Evolutionary conservation across 768 basidiomycete species (phyloP).

Genomic region (Phlegmacium glaucopus): DNA sequence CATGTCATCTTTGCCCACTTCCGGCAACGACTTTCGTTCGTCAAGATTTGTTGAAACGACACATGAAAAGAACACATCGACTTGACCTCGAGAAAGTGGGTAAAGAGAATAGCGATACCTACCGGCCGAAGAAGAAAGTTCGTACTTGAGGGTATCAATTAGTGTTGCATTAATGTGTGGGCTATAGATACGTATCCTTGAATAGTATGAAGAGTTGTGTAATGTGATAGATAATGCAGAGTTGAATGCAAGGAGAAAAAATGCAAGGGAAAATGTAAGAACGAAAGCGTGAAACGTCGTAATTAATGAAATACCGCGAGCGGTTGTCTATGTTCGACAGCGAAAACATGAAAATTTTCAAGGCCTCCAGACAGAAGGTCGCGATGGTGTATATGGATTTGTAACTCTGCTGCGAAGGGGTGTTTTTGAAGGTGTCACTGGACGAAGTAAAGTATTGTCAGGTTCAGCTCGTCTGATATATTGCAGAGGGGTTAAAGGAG

Average conservation of each 20-base stretch:
- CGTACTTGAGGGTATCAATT: constrained; percentile 8
- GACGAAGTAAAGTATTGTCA: constrained; percentile 47
- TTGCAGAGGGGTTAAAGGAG: constrained; percentile 77
- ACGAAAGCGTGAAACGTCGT: not conserved
- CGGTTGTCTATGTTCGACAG: not conserved
- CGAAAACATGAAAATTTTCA: constrained; percentile 26
- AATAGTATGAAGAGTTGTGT: constrained; percentile 8
- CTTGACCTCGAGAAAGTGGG: constrained; percentile 27
- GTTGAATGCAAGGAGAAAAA: not conserved
- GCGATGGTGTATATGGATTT: constrained; percentile 43
- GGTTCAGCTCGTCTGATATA: constrained; percentile 79
- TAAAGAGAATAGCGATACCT: constrained; percentile 21
- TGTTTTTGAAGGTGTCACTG: constrained; percentile 65
- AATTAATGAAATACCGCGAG: constrained; percentile 6
- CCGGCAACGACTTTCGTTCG: constrained; percentile 55
- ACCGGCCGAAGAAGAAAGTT: constrained; percentile 20
- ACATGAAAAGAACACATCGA: constrained; percentile 56
- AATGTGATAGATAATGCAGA: constrained; percentile 15
- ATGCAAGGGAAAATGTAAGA: not conserved
- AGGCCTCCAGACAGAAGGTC: constrained; percentile 65
- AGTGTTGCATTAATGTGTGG: not conserved
- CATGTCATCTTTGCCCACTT: constrained; percentile 50
- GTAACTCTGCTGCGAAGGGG: constrained; percentile 39
- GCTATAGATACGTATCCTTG: constrained; percentile 16
- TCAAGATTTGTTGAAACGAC: constrained; percentile 66